phyloP scores from a whole-genome alignment of 75 land plant species.

The Gnetum montanum region DNA sequence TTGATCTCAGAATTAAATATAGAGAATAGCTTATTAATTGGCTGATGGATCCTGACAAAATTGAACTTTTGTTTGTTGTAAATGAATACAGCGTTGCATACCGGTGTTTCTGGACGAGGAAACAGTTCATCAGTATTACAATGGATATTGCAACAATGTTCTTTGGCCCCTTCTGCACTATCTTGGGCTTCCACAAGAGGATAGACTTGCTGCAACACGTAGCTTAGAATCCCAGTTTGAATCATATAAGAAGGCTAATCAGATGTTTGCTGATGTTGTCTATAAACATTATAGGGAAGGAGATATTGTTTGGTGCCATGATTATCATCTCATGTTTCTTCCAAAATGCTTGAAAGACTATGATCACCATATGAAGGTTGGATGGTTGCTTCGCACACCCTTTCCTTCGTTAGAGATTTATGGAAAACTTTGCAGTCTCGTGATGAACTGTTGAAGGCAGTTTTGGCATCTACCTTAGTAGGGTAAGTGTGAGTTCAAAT shows the following conservation, averaged over 20 bases:
- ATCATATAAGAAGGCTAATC: conserved; percentile 41
- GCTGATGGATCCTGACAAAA: too few relatives aligned
- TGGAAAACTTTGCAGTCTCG: conserved; percentile 37
- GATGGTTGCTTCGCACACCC: conserved; percentile 53
- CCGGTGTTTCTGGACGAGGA: conserved; percentile 53
- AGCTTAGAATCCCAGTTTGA: conserved; percentile 43
- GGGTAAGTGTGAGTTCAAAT: too few relatives aligned
- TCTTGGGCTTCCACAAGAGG: conserved; percentile 53
- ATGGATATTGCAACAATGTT: conserved; percentile 61
- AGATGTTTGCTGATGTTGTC: conserved; percentile 43
- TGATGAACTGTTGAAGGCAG: conserved; percentile 37
- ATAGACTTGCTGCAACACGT: conserved; percentile 44
- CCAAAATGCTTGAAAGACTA: conserved; percentile 35
- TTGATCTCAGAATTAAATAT: too few relatives aligned
- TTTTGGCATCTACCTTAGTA: conserved; percentile 35
- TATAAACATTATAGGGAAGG: conserved; percentile 22
- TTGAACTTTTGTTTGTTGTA: too few relatives aligned
- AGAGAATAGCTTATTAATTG: too few relatives aligned
- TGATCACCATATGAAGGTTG: conserved; percentile 34
- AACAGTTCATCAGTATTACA: conserved; percentile 48
- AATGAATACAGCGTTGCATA: conserved; percentile 32
- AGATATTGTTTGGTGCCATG: conserved; percentile 53
- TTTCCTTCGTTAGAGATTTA: conserved; percentile 52
- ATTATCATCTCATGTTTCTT: conserved; percentile 55
- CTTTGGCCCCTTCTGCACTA: conserved; percentile 59